Evolutionary conservation across 208 protist genomes (phyloP), one percentile per base, ranked within the genome.

Genomic region (Strigomonas galati): DNA sequence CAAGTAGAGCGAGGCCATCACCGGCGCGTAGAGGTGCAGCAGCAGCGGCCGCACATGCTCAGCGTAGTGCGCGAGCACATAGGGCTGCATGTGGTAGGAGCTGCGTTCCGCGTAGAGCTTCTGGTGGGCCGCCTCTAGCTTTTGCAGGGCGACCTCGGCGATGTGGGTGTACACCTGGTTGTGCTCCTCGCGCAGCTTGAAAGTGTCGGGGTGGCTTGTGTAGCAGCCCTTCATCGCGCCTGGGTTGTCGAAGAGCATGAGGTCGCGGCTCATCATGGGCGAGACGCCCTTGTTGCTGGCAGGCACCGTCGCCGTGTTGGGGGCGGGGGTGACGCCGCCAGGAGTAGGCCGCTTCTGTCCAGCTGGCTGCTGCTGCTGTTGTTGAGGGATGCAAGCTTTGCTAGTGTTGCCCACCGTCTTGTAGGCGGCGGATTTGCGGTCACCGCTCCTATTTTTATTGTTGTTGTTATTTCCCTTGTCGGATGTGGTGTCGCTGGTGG

Each of bases 21-120:
- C 74, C 37, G 80, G 68, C 21, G 86, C 85, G 58, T 89, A 92
- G 7, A 79, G 56, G 61, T 76, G 73, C 23, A 92, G 60, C 0
- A 95, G 65, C 62, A 95, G 86, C 55, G 85, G 82, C 21, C 82
- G 87, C 40, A 91, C 81, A 52, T 95, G 89, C 60, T 92, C 79
- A 0, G 89, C 89, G 71, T 95, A 93, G 74, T 89, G 79, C 30
- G 89, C 86, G 65, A 85, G 64, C 35, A 82, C 59, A 70, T 95
- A 95, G 9, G 89, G 86, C 67, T 91, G 82, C 49, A 73, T 71
- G 32, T 59, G 68, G 46, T 79, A 79, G 4, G 78, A 71, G n/a
- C 76, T 62, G 0, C 69, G 61, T 27, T 81, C 73, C 67, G 70
- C 53, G 54, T 69, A 80, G 55, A 84, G 76, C 28, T 64, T 44